Evolutionary conservation across 176 grass and related monocot species (phyloP), one percentile per base, ranked within the genome.

Genomic region (Themeda triandra): DNA sequence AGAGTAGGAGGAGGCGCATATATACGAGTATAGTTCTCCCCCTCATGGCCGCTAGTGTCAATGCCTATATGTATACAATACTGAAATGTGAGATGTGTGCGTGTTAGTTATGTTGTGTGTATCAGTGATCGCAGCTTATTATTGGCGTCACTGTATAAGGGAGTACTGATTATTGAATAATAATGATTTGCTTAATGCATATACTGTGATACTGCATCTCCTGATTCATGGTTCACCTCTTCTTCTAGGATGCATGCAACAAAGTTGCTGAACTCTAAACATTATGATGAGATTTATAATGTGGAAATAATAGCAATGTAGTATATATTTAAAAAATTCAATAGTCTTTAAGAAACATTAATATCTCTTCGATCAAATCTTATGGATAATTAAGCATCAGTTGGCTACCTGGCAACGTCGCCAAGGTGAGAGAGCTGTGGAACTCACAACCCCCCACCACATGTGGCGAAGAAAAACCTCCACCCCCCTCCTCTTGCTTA

Each of bases 1-100:
- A 32, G 49, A 82, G 51, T 46, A 82, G 79, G 85, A 82, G 85
- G 86, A 70, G 80, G 72, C 79, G 80, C 72, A 36, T 23, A 48
- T 14, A 6, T 32, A 30, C 18, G 15, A 33, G 29, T 54, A 64
- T 54, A 51, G 86, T 49, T 87, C 79, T 87, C 72, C 86, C 86
- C 86, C 72, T 77, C 17, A 46, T 82, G 63, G 64, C 51, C 64
- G 63, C 6, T 23, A 75, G 46, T 51, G 46, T 51, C 45, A 51
- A 51, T 18, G n/a, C 6, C 39, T 40, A 24, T 18, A 28, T 15
- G 13, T 14, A 6, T 28, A 28, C 27, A 15, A 15, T 14, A 29
- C 5, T 32, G 4, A 23, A 25, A 19, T 39, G n/a, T n/a, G n/a
- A n/a, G n/a, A n/a, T n/a, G n/a, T n/a, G n/a, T n/a, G n/a, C n/a